Evolutionary conservation across 768 basidiomycete genomes (phyloP).

Genomic region (Tricholoma sp.): DNA sequence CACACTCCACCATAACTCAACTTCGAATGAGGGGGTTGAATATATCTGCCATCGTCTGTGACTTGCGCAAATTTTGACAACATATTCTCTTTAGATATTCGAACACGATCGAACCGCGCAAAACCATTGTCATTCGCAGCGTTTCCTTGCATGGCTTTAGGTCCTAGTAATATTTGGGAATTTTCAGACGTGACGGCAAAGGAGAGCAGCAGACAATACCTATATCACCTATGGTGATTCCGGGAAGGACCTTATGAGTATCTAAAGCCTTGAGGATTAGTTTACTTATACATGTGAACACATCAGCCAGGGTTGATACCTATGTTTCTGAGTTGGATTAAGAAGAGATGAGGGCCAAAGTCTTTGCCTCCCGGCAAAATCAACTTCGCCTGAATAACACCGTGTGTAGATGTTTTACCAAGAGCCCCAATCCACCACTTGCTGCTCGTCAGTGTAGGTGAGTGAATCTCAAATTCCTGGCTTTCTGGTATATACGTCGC

Average conservation of each 20-base stretch:
- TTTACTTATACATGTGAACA: background rate
- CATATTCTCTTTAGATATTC: slow-evolving; percentile 68
- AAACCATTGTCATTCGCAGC: slow-evolving; percentile 62
- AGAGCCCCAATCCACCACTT: slow-evolving; percentile 84
- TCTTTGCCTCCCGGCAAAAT: slow-evolving; percentile 57
- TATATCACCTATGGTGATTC: slow-evolving; percentile 66
- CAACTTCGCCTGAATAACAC: slow-evolving; percentile 71
- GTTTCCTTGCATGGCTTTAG: slow-evolving; percentile 49
- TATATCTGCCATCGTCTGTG: slow-evolving; percentile 58
- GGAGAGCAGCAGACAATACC: slow-evolving; percentile 28
- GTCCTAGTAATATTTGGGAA: slow-evolving; percentile 32
- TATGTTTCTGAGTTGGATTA: slow-evolving; percentile 61
- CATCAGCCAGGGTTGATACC: slow-evolving; percentile 30
- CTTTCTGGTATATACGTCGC: slow-evolving; percentile 68
- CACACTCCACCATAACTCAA: slow-evolving; percentile 71
- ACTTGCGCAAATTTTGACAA: slow-evolving; percentile 70
- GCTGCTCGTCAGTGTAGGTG: slow-evolving; percentile 66
- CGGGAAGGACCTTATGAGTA: slow-evolving; percentile 54
- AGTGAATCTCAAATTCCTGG: slow-evolving; percentile 69
- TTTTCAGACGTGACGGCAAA: background rate
- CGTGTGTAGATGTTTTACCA: slow-evolving; percentile 70
- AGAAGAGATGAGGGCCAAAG: slow-evolving; percentile 71
- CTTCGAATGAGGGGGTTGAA: slow-evolving; percentile 67
- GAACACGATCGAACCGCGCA: slow-evolving; percentile 58
- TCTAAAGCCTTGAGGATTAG: slow-evolving; percentile 30